Conservation (phyloP, 2,329 filamentous ascomycete species). For the Aspergillus spinulosporus region DNA sequence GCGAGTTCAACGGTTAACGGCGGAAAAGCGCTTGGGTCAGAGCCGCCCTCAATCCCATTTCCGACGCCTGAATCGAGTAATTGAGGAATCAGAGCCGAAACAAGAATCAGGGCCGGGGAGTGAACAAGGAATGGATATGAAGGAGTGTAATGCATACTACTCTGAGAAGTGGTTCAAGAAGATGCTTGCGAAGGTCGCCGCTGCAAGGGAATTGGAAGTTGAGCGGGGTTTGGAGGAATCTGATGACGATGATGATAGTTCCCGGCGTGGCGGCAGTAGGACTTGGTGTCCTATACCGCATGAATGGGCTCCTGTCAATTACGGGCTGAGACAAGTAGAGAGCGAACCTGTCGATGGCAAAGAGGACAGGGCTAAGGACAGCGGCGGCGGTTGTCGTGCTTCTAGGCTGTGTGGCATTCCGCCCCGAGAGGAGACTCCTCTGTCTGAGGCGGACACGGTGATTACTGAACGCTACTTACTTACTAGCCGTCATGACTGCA, state of each 20-base stretch:
- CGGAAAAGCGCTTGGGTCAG: neutral
- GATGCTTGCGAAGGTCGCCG: constrained; percentile 14
- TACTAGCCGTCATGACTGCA: neutral
- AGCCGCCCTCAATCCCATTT: neutral
- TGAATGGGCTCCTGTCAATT: neutral
- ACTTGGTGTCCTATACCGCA: constrained; percentile 6
- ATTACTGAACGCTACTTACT: neutral
- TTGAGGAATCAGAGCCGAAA: neutral
- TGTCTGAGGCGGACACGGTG: neutral
- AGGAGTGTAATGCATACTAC: neutral
- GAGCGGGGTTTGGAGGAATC: neutral
- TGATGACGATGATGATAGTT: neutral
- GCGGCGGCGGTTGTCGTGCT: neutral
- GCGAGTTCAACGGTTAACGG: constrained; percentile 19
- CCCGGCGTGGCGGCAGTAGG: neutral
- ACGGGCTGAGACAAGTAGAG: neutral
- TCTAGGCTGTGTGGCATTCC: neutral
- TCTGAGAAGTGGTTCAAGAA: constrained; percentile 22
- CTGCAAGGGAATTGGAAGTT: constrained; percentile 6
- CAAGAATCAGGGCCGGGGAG: neutral
- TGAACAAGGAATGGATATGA: neutral
- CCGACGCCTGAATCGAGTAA: neutral
- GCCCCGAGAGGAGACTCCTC: neutral
- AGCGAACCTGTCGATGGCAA: neutral
- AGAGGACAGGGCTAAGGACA: neutral